Evolutionary conservation across 140 eudicot species (phyloP).

Genomic region (Anethum foeniculum): DNA sequence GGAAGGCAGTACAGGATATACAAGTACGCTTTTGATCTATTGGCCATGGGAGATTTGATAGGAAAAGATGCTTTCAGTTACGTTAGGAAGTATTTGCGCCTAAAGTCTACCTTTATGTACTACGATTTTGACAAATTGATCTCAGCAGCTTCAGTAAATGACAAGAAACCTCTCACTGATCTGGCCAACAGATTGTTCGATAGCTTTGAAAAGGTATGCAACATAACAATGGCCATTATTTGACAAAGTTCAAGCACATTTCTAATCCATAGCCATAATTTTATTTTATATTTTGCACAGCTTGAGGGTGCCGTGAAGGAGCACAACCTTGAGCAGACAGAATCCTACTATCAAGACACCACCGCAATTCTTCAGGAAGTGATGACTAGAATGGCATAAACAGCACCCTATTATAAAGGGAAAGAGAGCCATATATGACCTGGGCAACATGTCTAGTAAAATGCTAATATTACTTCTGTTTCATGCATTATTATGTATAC

Average conservation of each 20-base stretch:
- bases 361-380: slow-evolving; percentile 64
- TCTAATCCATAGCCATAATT: neutral
- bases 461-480: neutral
- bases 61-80: slow-evolving; percentile 64
- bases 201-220: slow-evolving; percentile 62
- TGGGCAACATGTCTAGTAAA: neutral
- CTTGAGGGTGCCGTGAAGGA: slow-evolving; percentile 58
- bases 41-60: slow-evolving; percentile 75
- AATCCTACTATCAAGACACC: slow-evolving; percentile 48
- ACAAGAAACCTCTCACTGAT: slow-evolving; percentile 63
- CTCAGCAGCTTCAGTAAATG: slow-evolving; percentile 48
- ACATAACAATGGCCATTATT: neutral
- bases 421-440: neutral
- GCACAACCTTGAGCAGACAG: slow-evolving; percentile 46
- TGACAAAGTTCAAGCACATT: slow-evolving; percentile 1
- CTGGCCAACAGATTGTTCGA: slow-evolving; percentile 80
- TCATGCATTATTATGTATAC: neutral
- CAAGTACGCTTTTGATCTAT: slow-evolving; percentile 71
- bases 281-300: slow-evolving; percentile 25
- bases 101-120: slow-evolving; percentile 76
- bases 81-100: slow-evolving; percentile 52
- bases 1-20: slow-evolving; percentile 50
- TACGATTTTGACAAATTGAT: slow-evolving; percentile 80
- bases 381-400: slow-evolving; percentile 70
- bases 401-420: neutral